Base-by-base conservation (phyloP, 306 rosid genomes). In the Glycine soja region DNA sequence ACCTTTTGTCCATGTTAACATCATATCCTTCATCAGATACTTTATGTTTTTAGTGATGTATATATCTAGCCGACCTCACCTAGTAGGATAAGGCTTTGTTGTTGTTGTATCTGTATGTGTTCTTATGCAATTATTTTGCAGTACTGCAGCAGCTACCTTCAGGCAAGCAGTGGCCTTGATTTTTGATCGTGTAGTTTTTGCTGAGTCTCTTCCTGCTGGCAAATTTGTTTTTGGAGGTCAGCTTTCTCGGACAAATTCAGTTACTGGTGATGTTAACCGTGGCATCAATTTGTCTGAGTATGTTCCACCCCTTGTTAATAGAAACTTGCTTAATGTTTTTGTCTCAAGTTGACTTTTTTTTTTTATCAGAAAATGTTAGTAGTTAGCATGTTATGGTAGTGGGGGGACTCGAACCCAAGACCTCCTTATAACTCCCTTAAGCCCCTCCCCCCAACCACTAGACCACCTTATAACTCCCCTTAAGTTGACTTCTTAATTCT, bases 131-230 rank as follows among this genome's bases (percentile, higher is more conserved):
- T 77, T 84, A 79, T 81, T 84, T 85, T 88, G 75, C 95, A 91
- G 98, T 85, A 93, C 97, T 76, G 97, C 99, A 85, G 99, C 98
- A 70, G 99, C 99, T 86, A 91, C 99, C 86, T 95, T 95, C 88
- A 89, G 97, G 88, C 99, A 95, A 89, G 97, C 98, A 16, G 98
- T 93, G 77, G 97, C 98, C 70, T 87, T 92, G 87, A 90, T 92
- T 86, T 95, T 95, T 38, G 97, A 91, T 82, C 90, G 84, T 36
- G 99, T 95, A 73, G 88, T 90, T 79, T 80, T 71, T 80, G 92
- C 92, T 0, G 99, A 95, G 85, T 87, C 98, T 80, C 99, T 95
- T 88, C 98, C 99, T 24, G 82, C 88, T 2, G 97, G 94, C 4
- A 95, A 93, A 85, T 89, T 85, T 79, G 83, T 89, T 85, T 87